These are phyloP conservation scores for Allium sativum DNA, from an alignment of 106 monocot species.

Conservation along the genomic window DNA sequence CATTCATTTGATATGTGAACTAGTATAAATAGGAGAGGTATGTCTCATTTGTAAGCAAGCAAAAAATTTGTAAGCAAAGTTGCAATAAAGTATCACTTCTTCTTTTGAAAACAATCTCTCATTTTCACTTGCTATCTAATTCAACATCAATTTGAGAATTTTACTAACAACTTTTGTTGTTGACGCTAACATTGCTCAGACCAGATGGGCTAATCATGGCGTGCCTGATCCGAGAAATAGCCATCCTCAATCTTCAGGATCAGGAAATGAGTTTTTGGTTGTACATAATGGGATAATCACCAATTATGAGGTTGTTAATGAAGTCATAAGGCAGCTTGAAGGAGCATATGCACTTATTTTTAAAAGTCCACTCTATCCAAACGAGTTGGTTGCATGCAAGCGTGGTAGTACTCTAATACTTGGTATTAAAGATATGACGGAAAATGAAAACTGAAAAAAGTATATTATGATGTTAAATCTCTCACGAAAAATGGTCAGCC, in stretches of 20 bases:
- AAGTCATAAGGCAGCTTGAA: conserved; percentile 98
- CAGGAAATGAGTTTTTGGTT: conserved; percentile 73
- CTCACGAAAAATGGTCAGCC: conserved; percentile 75
- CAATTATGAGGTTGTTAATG: conserved; percentile 93
- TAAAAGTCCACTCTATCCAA: conserved; percentile 94
- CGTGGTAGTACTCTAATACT: conserved; percentile 83
- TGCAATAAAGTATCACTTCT: too few species aligned
- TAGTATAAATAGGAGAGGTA: too few species aligned
- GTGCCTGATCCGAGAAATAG: conserved; percentile 92
- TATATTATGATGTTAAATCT: conserved; percentile 77
- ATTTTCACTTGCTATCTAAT: too few species aligned
- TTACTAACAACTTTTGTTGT: too few species aligned
- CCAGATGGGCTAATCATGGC: conserved; percentile 97
- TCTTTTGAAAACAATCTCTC: too few species aligned
- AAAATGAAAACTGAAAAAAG: conserved; percentile 30
- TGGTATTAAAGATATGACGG: conserved; percentile 71
- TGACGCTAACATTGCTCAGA: conserved; percentile 96
- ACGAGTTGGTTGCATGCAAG: conserved; percentile 94
- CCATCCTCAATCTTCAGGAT: conserved; percentile 89
- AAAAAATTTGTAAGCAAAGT: too few species aligned
- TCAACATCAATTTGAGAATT: too few species aligned
- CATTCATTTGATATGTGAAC: too few species aligned
- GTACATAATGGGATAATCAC: conserved; percentile 99
- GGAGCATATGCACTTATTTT: conserved; percentile 98
- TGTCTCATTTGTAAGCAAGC: too few species aligned